Base-by-base conservation (phyloP, 495 filamentous ascomycete genomes). In the Aspergillus conjunctus region DNA sequence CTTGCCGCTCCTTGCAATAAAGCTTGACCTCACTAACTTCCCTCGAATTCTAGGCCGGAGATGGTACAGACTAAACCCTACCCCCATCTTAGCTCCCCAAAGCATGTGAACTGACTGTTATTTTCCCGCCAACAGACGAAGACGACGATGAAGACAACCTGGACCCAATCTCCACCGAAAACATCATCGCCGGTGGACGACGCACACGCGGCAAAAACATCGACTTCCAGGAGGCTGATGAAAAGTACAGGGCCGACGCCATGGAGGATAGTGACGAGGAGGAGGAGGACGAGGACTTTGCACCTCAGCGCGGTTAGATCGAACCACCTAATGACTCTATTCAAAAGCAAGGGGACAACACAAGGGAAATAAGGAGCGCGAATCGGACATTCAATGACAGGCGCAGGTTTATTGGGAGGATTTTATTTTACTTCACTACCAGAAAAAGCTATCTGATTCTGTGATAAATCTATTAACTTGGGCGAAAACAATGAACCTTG, bases 201-300 rank as follows among this genome's bases (percentile, higher is more conserved):
- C 93, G 94, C 72, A 98, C 94, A 41, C 93, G 94, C 65, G 88
- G 90, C 64, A 88, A 88, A 70, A 73, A 76, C 43, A 91, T 95
- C 63, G 88, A 96, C 79, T 95, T 88, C 71, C 88, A 86, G 64
- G 88, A 92, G 73, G 90, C 90, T 10, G 88, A 88, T n/a, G 74
- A 85, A 66, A 74, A 81, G 50, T 72, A 73, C 51, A 66, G 69
- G 62, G 80, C 82, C 53, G 88, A 87, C 12, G 79, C 80, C 39
- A 84, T 86, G 44, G 89, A 89, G 2, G 89, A 92, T 30, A 89
- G 91, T 3, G 88, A 65, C 17, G 63, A 65, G 21, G 66, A 91
- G 6, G 90, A 93, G 0, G 91, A 94, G 12, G 90, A 93, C 39
- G 88, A 91, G 49, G 79, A 81, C 62, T 77, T 77, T 56, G 69